phyloP scores from a whole-genome alignment of 1,284 basidiomycete species.

The Puccinia sorghi region DNA sequence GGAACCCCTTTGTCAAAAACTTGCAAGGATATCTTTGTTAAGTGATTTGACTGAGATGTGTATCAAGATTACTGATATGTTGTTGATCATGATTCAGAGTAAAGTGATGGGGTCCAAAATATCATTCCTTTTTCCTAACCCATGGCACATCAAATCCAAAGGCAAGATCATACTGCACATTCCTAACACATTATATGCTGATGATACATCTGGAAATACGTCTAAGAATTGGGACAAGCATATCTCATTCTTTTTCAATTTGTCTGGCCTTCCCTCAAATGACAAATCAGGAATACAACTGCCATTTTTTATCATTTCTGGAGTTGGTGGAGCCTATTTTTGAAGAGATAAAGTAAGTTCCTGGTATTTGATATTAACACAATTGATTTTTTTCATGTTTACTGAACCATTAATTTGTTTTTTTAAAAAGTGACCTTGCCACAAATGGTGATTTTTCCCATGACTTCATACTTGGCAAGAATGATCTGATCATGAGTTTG shows the following conservation, averaged over 20 bases:
- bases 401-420: not conserved
- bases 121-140: too few relatives aligned
- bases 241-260: slow-evolving; percentile 59
- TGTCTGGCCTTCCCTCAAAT: not conserved
- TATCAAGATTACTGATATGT: too few relatives aligned
- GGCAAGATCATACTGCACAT: slow-evolving; percentile 50
- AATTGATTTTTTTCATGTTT: too few relatives aligned
- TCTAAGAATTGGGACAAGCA: slow-evolving; percentile 63
- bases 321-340: too few relatives aligned
- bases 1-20: too few relatives aligned
- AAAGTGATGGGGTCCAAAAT: too few relatives aligned
- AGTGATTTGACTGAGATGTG: too few relatives aligned
- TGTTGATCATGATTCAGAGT: too few relatives aligned
- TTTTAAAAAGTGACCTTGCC: not conserved
- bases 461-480: not conserved
- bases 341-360: too few relatives aligned
- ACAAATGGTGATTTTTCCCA: not conserved
- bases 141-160: too few relatives aligned
- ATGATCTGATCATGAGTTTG: not conserved
- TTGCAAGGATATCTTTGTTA: too few relatives aligned
- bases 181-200: slow-evolving; percentile 61
- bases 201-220: slow-evolving; percentile 61
- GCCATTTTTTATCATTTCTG: slow-evolving; percentile 58
- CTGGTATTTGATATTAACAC: too few relatives aligned
- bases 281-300: slow-evolving; percentile 56